A percentile compares a stretch with the other conserved stretches of the same genome.
phyloP scores from a whole-genome alignment of 345 rosid species.

The Carallia brachiata region DNA sequence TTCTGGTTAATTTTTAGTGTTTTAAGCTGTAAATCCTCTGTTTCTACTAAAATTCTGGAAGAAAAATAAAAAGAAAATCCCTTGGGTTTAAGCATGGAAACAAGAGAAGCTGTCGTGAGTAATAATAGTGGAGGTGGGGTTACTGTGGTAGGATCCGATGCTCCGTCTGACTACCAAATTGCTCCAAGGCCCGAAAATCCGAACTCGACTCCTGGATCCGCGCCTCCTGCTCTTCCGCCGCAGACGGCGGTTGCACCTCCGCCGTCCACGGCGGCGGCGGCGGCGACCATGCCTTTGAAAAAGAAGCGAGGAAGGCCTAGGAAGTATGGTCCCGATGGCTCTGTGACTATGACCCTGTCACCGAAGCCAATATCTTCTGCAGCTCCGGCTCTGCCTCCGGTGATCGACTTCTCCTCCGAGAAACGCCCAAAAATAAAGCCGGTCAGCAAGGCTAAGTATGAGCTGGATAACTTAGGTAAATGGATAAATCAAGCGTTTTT shows the following conservation, averaged over 20 bases:
- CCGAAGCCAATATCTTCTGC: conserved; percentile 90
- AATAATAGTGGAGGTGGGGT: conserved; percentile 54
- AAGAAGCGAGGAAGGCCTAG: conserved; percentile 97
- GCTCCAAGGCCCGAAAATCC: conserved; percentile 68
- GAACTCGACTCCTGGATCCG: conserved; percentile 39
- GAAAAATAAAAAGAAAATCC: not conserved
- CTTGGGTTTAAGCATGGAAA: conserved; percentile 58
- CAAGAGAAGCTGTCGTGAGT: conserved; percentile 50
- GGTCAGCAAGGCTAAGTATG: conserved; percentile 62
- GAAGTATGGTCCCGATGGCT: conserved; percentile 86
- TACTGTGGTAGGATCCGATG: conserved; percentile 86
- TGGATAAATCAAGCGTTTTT: not conserved
- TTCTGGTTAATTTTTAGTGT: conserved; percentile 9
- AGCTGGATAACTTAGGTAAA: conserved; percentile 67
- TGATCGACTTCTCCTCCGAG: conserved; percentile 84
- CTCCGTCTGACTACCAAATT: conserved; percentile 80
- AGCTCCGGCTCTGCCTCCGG: conserved; percentile 66
- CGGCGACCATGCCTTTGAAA: conserved; percentile 42
- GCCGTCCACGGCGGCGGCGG: conserved; percentile 16
- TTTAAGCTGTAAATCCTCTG: conserved; percentile 40
- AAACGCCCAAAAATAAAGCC: conserved; percentile 74
- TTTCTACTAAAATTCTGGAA: conserved; percentile 32
- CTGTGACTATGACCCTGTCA: conserved; percentile 58
- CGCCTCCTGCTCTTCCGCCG: conserved; percentile 30
- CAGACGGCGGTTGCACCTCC: conserved; percentile 28